phyloP scores from a whole-genome alignment of 495 filamentous ascomycete species.

The Penicillium bialowiezense region DNA sequence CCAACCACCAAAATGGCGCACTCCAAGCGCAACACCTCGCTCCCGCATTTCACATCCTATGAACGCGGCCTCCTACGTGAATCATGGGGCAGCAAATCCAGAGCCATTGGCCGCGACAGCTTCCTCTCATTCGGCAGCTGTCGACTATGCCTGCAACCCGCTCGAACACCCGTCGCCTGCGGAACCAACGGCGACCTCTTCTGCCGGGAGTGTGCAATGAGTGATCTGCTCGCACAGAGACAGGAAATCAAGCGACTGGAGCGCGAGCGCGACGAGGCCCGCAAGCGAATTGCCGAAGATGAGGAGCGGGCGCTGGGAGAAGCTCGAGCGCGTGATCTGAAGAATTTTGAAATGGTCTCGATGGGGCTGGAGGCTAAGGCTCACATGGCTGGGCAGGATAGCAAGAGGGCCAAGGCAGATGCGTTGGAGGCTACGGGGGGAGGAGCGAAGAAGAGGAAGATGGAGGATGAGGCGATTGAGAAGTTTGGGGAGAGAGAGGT shows the following conservation, averaged over 20 bases:
- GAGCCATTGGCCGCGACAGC: slow-evolving; percentile 87
- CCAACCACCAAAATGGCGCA: slow-evolving; percentile 36
- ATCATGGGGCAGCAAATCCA: slow-evolving; percentile 76
- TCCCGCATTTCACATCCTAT: slow-evolving; percentile 92
- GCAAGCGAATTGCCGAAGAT: slow-evolving; percentile 37
- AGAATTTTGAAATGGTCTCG: slow-evolving; percentile 41
- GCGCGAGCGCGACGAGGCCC: slow-evolving; percentile 56
- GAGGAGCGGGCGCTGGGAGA: slow-evolving; percentile 37
- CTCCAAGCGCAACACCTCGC: slow-evolving; percentile 90
- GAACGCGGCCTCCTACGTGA: slow-evolving; percentile 78
- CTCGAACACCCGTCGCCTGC: slow-evolving; percentile 75
- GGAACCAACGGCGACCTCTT: slow-evolving; percentile 85
- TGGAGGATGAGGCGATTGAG: slow-evolving; percentile 32
- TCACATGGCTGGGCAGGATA: not conserved
- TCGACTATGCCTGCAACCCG: slow-evolving; percentile 81
- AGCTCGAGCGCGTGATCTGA: slow-evolving; percentile 31
- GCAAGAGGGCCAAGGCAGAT: not conserved
- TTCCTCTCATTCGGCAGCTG: slow-evolving; percentile 93
- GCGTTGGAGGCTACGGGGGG: slow-evolving; percentile 1
- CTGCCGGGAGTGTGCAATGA: slow-evolving; percentile 91
- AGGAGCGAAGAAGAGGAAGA: slow-evolving; percentile 16
- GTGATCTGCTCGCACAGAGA: slow-evolving; percentile 83
- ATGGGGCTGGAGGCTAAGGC: slow-evolving; percentile 38
- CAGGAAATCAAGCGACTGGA: slow-evolving; percentile 89
- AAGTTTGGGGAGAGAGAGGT: slow-evolving; percentile 42